phyloP scores from a whole-genome alignment of 108 stramenopile species.

The Skeletonema grethae region DNA sequence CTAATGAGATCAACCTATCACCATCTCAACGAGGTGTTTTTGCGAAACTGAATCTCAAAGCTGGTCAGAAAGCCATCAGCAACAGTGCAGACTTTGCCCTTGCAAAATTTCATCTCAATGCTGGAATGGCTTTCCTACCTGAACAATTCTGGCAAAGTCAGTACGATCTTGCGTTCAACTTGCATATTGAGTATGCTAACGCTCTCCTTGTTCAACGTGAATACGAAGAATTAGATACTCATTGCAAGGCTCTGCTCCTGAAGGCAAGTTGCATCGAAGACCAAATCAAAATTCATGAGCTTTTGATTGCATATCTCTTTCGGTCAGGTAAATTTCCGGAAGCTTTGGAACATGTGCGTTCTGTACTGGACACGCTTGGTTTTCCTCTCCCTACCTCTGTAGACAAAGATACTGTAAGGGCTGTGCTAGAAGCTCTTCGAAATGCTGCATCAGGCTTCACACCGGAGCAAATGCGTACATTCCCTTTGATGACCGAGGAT shows the following conservation, averaged over 20 bases:
- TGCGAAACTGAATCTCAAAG: background rate
- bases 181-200: constrained; percentile 1
- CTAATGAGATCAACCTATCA: background rate
- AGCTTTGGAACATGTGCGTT: constrained; percentile 4
- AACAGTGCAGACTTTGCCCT: background rate
- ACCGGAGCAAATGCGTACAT: constrained; percentile 1
- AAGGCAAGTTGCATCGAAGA: background rate
- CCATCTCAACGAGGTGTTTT: background rate
- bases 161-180: constrained; percentile 1
- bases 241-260: background rate
- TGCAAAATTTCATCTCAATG: background rate
- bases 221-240: background rate
- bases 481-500: background rate
- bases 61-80: constrained; percentile 1
- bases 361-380: background rate
- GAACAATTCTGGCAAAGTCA: background rate
- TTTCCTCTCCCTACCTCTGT: background rate
- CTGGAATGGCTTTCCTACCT: background rate
- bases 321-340: background rate
- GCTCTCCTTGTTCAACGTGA: background rate
- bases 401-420: background rate
- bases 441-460: background rate
- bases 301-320: background rate
- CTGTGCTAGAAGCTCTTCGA: background rate
- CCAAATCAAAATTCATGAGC: background rate